These are phyloP conservation scores for Triadica sebifera DNA, from an alignment of 345 rosid genomes.

Conservation along the genomic window DNA sequence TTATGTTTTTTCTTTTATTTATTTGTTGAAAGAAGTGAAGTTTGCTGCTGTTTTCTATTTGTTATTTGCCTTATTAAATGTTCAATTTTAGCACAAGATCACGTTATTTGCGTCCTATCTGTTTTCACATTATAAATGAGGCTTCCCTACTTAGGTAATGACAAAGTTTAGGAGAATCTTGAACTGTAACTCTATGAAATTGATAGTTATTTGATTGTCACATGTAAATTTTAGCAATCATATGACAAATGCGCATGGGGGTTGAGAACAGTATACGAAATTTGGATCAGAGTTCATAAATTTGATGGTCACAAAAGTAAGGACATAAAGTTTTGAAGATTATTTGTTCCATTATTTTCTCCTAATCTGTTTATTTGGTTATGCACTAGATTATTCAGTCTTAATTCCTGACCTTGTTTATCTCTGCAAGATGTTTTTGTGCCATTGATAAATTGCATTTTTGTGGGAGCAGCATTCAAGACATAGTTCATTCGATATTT, in stretches of 20 bases:
- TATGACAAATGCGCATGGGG: not conserved
- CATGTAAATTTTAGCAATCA: not conserved
- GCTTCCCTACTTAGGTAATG: not conserved
- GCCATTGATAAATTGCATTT: conserved; percentile 74
- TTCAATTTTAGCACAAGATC: no score
- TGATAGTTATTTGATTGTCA: not conserved
- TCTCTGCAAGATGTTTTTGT: conserved; percentile 45
- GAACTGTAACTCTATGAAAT: not conserved
- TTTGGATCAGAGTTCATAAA: not conserved
- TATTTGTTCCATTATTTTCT: not conserved
- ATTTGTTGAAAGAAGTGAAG: not conserved
- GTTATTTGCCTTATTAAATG: not conserved
- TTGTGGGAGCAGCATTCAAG: conserved; percentile 94
- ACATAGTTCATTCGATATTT: conserved; percentile 92
- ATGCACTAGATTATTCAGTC: not conserved
- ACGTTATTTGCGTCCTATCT: not conserved
- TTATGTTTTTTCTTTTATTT: not conserved
- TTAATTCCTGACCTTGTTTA: conserved; percentile 20
- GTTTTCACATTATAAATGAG: not conserved
- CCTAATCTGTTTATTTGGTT: not conserved
- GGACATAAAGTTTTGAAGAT: not conserved
- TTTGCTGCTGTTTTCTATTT: not conserved
- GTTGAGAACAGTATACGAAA: not conserved
- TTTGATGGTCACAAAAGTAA: not conserved
- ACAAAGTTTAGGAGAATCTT: not conserved